Conservation (phyloP, 2,329 filamentous ascomycete species). For the Sarocladiaceae sp. region DNA sequence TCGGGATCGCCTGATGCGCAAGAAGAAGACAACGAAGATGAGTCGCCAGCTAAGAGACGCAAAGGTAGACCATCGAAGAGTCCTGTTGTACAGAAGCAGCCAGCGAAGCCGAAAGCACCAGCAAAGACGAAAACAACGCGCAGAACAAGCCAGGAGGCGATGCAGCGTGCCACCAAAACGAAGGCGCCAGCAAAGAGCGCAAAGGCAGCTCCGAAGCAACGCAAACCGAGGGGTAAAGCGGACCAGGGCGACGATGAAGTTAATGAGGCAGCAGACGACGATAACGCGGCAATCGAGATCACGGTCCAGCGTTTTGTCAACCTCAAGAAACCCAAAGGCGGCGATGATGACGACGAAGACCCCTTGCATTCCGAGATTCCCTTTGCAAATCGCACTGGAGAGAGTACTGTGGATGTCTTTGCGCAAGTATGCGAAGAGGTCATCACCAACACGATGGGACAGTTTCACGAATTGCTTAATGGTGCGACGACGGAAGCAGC, state of each 20-base stretch:
- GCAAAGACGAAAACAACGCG: conserved; percentile 17
- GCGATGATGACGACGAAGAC: conserved; percentile 38
- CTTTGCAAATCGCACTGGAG: conserved; percentile 47
- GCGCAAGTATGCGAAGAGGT: conserved; percentile 59
- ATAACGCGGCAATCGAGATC: conserved; percentile 41
- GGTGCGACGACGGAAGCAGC: conserved; percentile 36
- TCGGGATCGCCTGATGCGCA: conserved; percentile 20
- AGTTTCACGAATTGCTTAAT: conserved; percentile 36
- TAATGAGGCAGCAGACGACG: background rate
- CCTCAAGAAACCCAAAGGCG: conserved; percentile 30
- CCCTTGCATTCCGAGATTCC: conserved; percentile 49
- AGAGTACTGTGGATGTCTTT: conserved; percentile 60
- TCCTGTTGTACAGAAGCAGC: conserved; percentile 39
- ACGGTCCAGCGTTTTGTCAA: conserved; percentile 56
- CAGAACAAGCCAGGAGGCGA: conserved; percentile 12
- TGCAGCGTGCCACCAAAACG: background rate
- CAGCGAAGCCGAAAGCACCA: conserved; percentile 12
- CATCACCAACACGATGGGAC: conserved; percentile 44
- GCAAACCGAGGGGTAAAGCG: background rate
- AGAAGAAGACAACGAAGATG: conserved; percentile 23
- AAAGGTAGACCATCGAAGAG: conserved; percentile 32
- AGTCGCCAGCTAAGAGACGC: conserved; percentile 29
- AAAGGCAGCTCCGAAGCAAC: background rate
- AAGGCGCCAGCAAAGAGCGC: conserved; percentile 7
- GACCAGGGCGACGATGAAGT: conserved; percentile 6